These are phyloP conservation scores for Ophiostoma sp. DNA, from an alignment of 2,329 filamentous ascomycete genomes.

Conservation along the genomic window DNA sequence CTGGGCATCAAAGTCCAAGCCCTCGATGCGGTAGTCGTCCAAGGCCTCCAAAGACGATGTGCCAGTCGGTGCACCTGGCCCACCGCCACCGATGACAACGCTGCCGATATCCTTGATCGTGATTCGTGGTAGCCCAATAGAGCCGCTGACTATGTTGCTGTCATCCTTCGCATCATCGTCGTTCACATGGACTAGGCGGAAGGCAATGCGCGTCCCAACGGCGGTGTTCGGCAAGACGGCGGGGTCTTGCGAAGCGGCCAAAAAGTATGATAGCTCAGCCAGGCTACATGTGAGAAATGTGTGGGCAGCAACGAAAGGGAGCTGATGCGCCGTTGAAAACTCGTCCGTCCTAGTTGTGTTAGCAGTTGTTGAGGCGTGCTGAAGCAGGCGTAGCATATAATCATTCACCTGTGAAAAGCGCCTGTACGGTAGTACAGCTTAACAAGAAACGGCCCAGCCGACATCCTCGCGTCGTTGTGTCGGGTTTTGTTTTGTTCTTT, in stretches of 20 bases:
- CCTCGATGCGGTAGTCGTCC: constrained; percentile 28
- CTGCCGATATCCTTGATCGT: constrained; percentile 76
- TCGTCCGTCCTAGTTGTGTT: constrained; percentile 57
- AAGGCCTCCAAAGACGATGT: constrained; percentile 31
- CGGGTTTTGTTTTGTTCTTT: neutral
- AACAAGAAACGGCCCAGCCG: constrained; percentile 59
- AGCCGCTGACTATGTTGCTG: constrained; percentile 28
- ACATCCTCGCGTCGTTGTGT: neutral
- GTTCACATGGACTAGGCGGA: constrained; percentile 81
- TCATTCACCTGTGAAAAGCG: constrained; percentile 60
- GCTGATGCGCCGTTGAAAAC: constrained; percentile 56
- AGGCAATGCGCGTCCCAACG: constrained; percentile 78
- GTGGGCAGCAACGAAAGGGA: constrained; percentile 71
- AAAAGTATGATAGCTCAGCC: constrained; percentile 70
- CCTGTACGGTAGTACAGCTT: constrained; percentile 77
- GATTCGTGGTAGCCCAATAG: constrained; percentile 48
- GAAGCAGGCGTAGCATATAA: neutral
- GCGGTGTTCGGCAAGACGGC: constrained; percentile 64
- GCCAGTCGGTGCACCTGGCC: constrained; percentile 34
- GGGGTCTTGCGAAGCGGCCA: constrained; percentile 53
- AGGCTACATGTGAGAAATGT: constrained; percentile 80
- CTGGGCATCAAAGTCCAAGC: neutral
- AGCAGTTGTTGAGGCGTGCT: neutral
- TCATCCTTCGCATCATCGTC: constrained; percentile 37
- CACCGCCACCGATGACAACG: constrained; percentile 64